phyloP scores from a whole-genome alignment of 805 yeast species.

The Pichia sporocuriosa region DNA sequence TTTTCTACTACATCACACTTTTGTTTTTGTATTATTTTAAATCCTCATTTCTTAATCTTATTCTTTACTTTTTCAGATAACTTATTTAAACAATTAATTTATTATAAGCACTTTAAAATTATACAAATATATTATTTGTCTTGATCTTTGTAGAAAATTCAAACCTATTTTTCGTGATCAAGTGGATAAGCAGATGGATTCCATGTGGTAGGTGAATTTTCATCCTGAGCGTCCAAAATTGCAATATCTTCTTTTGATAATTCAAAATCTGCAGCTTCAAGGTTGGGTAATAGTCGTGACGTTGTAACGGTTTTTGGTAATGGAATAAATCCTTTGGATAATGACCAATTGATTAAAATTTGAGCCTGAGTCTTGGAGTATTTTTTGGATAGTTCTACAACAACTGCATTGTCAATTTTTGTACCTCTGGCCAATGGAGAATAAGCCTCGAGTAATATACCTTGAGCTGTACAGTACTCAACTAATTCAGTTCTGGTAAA shows the following conservation, averaged over 20 bases:
- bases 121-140: no score
- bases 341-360: conserved; percentile 65
- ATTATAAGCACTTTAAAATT: no score
- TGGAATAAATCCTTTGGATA: conserved; percentile 64
- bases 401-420: conserved; percentile 48
- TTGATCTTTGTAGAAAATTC: no score
- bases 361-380: conserved; percentile 51
- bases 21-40: no score
- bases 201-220: no score
- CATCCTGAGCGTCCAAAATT: conserved; percentile 33
- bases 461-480: conserved; percentile 48
- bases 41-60: no score
- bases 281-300: conserved; percentile 46
- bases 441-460: conserved; percentile 64
- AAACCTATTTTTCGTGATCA: no score
- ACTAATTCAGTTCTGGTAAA: conserved; percentile 59
- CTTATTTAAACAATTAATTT: no score
- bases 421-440: conserved; percentile 67
- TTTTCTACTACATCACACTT: no score
- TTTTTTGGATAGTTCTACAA: conserved; percentile 42
- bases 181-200: no score
- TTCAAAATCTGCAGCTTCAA: conserved; percentile 47
- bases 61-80: no score
- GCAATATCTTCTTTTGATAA: conserved; percentile 36
- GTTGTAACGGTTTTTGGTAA: conserved; percentile 58